phyloP scores from a whole-genome alignment of 2,329 filamentous ascomycete species.

The Atkinsonella texensis region DNA sequence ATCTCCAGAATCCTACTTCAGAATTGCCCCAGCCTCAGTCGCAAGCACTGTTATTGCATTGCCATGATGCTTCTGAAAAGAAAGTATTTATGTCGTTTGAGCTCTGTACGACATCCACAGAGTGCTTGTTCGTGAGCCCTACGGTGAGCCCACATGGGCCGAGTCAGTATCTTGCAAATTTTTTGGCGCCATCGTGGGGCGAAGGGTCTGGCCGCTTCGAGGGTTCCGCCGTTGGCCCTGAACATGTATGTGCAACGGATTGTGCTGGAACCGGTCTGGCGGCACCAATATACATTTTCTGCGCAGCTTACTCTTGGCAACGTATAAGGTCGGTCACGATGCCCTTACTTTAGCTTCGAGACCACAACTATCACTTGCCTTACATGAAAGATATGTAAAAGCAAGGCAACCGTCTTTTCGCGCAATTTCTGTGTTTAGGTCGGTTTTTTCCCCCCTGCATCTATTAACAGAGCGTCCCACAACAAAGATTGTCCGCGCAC shows the following conservation, averaged over 20 bases:
- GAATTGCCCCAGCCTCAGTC: not conserved
- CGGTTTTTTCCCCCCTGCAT: too few species aligned
- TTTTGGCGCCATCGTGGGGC: slow-evolving; percentile 7
- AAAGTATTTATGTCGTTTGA: not conserved
- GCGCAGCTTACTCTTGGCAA: too few species aligned
- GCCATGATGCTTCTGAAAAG: not conserved
- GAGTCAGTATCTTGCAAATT: slow-evolving; percentile 1
- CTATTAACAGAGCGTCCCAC: not conserved
- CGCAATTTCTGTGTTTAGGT: too few species aligned
- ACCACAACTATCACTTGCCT: too few species aligned
- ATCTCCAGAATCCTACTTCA: not conserved
- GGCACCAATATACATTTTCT: too few species aligned
- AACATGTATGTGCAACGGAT: not conserved
- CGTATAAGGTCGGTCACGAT: too few species aligned
- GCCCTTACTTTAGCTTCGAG: not conserved
- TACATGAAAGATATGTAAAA: too few species aligned
- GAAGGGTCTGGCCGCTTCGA: not conserved
- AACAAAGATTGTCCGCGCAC: not conserved
- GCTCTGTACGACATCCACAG: not conserved
- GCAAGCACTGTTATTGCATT: not conserved
- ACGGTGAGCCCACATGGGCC: slow-evolving; percentile 5
- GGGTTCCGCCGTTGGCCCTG: not conserved
- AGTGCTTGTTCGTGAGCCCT: not conserved
- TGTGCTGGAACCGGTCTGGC: not conserved
- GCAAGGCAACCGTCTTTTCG: too few species aligned